Evolutionary conservation across 129 eudicot species (phyloP).

Genomic region (Silybum marianum): DNA sequence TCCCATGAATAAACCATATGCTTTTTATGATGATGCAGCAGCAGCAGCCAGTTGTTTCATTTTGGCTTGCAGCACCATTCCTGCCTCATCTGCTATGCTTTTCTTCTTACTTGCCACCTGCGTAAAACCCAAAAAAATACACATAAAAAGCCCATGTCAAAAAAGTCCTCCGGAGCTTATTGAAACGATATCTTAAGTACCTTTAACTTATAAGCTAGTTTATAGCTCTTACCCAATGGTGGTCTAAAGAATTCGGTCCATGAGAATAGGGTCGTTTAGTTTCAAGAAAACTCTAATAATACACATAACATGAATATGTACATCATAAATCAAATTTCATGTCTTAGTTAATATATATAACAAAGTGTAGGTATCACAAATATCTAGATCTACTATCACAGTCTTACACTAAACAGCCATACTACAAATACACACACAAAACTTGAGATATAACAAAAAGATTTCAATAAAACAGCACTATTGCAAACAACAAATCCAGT

Average conservation of each 20-base stretch:
- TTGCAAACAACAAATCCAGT: too few species aligned
- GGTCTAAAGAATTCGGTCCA: neutral
- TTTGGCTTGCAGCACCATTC: constrained; percentile 75
- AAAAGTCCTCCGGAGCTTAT: neutral
- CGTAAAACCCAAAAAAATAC: constrained; percentile 15
- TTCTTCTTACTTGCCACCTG: constrained; percentile 93
- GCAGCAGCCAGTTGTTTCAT: constrained; percentile 59
- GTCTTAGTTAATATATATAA: neutral
- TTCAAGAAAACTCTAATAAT: neutral
- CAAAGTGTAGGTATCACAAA: too few species aligned
- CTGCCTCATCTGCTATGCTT: constrained; percentile 84
- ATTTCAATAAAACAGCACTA: too few species aligned
- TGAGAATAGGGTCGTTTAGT: neutral
- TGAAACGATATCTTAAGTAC: neutral
- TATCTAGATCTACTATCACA: neutral
- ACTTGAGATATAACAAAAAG: neutral
- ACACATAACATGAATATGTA: neutral
- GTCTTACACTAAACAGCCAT: neutral
- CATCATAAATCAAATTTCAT: neutral
- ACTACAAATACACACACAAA: neutral
- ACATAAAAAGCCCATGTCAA: neutral
- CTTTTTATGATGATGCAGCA: constrained; percentile 36
- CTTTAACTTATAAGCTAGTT: neutral
- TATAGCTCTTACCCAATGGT: neutral
- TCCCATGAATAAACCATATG: constrained; percentile 16